Evolutionary conservation across 306 rosid species (phyloP).

Genomic region (Gynostemma pentaphyllum): DNA sequence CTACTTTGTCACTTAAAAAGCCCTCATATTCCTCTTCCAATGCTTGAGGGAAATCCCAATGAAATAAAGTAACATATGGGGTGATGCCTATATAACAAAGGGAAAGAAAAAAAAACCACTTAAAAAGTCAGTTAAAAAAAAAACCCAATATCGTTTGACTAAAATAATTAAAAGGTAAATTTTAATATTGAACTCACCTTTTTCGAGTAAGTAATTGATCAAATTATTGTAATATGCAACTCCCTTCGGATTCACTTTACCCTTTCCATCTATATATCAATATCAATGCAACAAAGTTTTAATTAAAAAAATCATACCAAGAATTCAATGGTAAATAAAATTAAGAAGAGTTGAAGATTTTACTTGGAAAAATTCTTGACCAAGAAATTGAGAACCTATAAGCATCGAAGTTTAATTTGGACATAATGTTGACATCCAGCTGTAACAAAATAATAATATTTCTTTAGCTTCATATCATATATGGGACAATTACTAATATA

Average conservation of each 20-base stretch:
- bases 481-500: no score
- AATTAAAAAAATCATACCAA: no score
- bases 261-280: conserved; percentile 36
- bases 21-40: conserved; percentile 61
- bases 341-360: not conserved
- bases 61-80: conserved; percentile 77
- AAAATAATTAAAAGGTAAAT: not conserved
- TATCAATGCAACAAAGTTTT: not conserved
- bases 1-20: conserved; percentile 47
- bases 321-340: not conserved
- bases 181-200: conserved; percentile 22
- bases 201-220: conserved; percentile 58
- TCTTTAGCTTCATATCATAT: no score
- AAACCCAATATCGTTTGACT: not conserved
- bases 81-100: conserved; percentile 41
- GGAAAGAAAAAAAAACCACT: not conserved
- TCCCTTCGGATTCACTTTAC: conserved; percentile 66
- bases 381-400: conserved; percentile 88
- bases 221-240: conserved; percentile 74
- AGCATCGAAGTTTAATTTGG: conserved; percentile 55
- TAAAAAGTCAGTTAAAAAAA: not conserved
- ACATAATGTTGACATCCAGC: conserved; percentile 69
- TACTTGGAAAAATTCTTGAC: conserved; percentile 90
- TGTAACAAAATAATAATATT: conserved; percentile 26
- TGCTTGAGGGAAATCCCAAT: conserved; percentile 76